Conservation (phyloP, 208 protist species). For the Trypanosoma lewisi region DNA sequence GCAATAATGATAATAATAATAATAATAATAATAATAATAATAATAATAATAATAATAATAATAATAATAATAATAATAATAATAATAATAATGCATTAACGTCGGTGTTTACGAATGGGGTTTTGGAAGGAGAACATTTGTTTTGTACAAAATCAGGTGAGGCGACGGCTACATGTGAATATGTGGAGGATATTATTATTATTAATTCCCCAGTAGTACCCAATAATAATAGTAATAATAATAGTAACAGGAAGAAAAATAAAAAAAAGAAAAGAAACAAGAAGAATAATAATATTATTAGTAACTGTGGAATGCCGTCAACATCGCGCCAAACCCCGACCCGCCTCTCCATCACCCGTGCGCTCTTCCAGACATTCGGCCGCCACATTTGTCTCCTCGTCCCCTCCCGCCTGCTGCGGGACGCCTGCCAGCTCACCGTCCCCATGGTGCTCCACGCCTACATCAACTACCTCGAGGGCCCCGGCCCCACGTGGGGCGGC, state of each 20-base stretch:
- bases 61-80: no score
- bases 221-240: no score
- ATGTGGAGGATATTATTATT: conserved; percentile 30
- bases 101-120: conserved; percentile 31
- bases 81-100: background rate
- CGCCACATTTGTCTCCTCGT: conserved; percentile 34
- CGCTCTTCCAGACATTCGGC: conserved; percentile 36
- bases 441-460: conserved; percentile 65
- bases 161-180: conserved; percentile 54
- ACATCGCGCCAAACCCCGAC: conserved; percentile 8
- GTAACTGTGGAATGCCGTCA: conserved; percentile 16
- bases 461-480: conserved; percentile 14
- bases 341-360: conserved; percentile 34
- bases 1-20: no score
- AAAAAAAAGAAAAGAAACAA: no score
- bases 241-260: no score
- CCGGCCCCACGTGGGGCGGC: conserved; percentile 21
- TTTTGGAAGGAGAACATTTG: conserved; percentile 61
- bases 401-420: conserved; percentile 44
- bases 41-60: no score
- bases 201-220: conserved; percentile 19
- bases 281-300: conserved; percentile 26
- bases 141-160: conserved; percentile 35
- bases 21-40: no score
- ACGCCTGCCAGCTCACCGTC: conserved; percentile 40